These are phyloP conservation scores for Monosporozyma servazzii DNA, from an alignment of 805 yeast genomes.

Conservation along the genomic window DNA sequence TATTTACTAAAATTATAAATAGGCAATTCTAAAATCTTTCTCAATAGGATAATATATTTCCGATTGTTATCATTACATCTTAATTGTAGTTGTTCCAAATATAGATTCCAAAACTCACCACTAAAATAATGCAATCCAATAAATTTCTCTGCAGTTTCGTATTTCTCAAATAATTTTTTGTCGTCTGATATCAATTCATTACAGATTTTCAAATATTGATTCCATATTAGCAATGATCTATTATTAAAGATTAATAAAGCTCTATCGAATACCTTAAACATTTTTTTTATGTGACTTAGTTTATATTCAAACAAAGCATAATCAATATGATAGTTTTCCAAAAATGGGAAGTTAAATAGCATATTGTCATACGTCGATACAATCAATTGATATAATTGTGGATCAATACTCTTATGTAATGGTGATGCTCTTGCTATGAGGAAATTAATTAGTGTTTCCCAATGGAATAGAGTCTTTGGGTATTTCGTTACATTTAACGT, in stretches of 20 bases:
- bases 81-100: conserved; percentile 20
- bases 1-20: conserved; percentile 25
- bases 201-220: conserved; percentile 24
- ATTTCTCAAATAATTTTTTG: conserved; percentile 22
- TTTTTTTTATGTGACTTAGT: conserved; percentile 21
- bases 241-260: conserved; percentile 20
- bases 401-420: conserved; percentile 19
- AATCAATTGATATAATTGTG: conserved; percentile 14
- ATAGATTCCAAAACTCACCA: conserved; percentile 30
- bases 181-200: conserved; percentile 19
- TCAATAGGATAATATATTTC: conserved; percentile 20
- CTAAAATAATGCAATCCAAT: conserved; percentile 29
- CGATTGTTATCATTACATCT: conserved; percentile 15
- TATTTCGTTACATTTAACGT: conserved; percentile 20
- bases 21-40: conserved; percentile 27
- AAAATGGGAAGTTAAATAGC: conserved; percentile 23
- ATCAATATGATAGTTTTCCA: conserved; percentile 30
- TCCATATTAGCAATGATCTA: conserved; percentile 27
- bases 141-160: conserved; percentile 24
- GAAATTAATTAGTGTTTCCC: conserved; percentile 27
- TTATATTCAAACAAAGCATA: conserved; percentile 29
- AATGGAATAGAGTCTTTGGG: conserved; percentile 20
- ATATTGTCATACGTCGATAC: conserved; percentile 23
- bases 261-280: conserved; percentile 20
- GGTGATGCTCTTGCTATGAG: conserved; percentile 19